Evolutionary conservation across 2,329 filamentous ascomycete species (phyloP).

Genomic region (Cordyceps fumosorosea): DNA sequence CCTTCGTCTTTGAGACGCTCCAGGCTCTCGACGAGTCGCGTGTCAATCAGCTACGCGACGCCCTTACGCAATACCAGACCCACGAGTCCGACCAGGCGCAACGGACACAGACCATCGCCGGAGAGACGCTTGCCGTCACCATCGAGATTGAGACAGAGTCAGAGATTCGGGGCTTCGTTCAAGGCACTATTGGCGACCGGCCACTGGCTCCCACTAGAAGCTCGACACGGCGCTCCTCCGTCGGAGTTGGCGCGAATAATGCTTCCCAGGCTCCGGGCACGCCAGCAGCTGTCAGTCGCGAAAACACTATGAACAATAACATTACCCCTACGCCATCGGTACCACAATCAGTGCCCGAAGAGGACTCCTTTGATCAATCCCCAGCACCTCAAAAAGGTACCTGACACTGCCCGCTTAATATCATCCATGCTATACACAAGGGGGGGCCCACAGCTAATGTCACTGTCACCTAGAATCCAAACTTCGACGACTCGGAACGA

Average conservation of each 20-base stretch:
- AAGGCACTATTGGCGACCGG: constrained; percentile 33
- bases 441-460: constrained; percentile 20
- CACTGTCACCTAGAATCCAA: constrained; percentile 44
- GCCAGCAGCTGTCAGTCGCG: neutral
- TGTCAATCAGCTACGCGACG: constrained; percentile 82
- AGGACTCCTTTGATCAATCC: constrained; percentile 24
- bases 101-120: constrained; percentile 64
- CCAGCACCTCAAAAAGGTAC: constrained; percentile 10
- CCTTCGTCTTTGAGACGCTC: constrained; percentile 88
- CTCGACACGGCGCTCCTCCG: constrained; percentile 36
- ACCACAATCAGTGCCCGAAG: constrained; percentile 20
- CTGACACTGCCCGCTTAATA: neutral
- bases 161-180: constrained; percentile 72
- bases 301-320: constrained; percentile 7
- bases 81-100: constrained; percentile 86
- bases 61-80: constrained; percentile 87
- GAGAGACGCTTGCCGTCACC: constrained; percentile 72
- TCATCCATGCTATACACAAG: neutral
- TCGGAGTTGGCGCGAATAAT: constrained; percentile 17
- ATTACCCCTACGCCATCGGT: constrained; percentile 7
- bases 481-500: constrained; percentile 60
- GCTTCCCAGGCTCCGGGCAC: neutral
- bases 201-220: constrained; percentile 30
- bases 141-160: constrained; percentile 80
- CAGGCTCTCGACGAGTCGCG: constrained; percentile 87